Evolutionary conservation across 1,284 basidiomycete genomes (phyloP), one percentile per base, ranked within the genome.

Genomic region (Fomes fomentarius): DNA sequence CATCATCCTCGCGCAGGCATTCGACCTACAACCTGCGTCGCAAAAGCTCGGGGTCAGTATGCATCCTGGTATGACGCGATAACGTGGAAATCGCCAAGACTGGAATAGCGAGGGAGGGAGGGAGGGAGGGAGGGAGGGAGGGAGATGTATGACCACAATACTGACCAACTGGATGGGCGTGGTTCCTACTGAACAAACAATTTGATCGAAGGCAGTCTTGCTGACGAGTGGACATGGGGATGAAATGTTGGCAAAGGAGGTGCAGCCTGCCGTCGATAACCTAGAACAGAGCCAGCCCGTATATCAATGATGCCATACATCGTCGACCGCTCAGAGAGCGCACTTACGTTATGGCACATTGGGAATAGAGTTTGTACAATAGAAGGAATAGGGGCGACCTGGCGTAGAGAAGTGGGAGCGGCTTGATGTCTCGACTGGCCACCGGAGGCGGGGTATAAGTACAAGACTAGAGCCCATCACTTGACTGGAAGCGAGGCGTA

Each of bases 281-380:
- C 89, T 91, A 64, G 21, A 26, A 9, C 19, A 21, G 14, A 24
- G 61, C 56, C 39, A 21, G 35, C 26, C 47, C 26, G 52, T 44
- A 22, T 31, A 47, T 54, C 34, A 55, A 50, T 50, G n/a, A 52
- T 31, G 41, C 31, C 38, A 31, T 30, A 35, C 31, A 30, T 21
- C 24, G 48, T 31, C 45, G n/a, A 40, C 35, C 50, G 22, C 41
- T 12, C 28, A 28, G 24, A 21, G 25, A 25, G 35, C 15, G 40
- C 42, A 74, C 83, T 52, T 66, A 91, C 89, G 71, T 91, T 91
- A 73, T 89, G 79, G 69, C 89, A 92, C 90, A 92, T 92, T 53
- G 63, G 70, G 58, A 58, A 55, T 60, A 63, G 50, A 49, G 51
- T n/a, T 28, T 39, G 37, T 50, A 54, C 21, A 39, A 54, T 51